Conservation (phyloP, 2,329 filamentous ascomycete species). For the Pyrenophora teres region DNA sequence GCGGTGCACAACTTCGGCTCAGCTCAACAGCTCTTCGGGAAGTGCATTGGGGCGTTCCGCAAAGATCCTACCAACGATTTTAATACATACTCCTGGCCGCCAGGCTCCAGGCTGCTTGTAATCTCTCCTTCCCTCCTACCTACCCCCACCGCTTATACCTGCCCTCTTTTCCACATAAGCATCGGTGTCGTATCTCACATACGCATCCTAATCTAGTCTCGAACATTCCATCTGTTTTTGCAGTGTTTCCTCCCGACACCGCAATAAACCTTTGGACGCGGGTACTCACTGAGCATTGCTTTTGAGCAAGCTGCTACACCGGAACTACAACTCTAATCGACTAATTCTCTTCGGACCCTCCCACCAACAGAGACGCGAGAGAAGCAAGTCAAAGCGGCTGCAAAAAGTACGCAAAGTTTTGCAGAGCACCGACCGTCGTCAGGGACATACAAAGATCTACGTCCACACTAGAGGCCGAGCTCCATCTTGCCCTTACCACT, state of each 20-base stretch:
- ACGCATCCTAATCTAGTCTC: constrained; percentile 7
- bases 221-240: constrained; percentile 19
- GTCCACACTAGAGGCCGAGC: constrained; percentile 28
- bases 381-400: constrained; percentile 1
- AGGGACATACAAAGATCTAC: constrained; percentile 18
- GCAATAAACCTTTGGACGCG: constrained; percentile 9
- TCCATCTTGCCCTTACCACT: constrained; percentile 25
- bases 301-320: constrained; percentile 10
- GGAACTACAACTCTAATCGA: constrained; percentile 17
- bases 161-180: constrained; percentile 3
- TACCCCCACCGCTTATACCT: constrained; percentile 7
- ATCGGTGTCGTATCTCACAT: constrained; percentile 12
- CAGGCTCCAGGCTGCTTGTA: background rate
- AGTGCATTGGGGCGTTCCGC: constrained; percentile 37
- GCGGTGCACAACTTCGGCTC: constrained; percentile 33
- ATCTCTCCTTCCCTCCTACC: constrained; percentile 13
- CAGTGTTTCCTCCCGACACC: constrained; percentile 22
- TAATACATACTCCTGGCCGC: constrained; percentile 24
- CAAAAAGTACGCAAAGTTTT: background rate
- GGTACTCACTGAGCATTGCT: constrained; percentile 7
- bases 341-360: constrained; percentile 30
- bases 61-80: constrained; percentile 25
- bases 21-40: constrained; percentile 45
- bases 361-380: constrained; percentile 22
- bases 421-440: constrained; percentile 7